Conservation (phyloP, 805 yeast species). For the Ogataea saltuana region DNA sequence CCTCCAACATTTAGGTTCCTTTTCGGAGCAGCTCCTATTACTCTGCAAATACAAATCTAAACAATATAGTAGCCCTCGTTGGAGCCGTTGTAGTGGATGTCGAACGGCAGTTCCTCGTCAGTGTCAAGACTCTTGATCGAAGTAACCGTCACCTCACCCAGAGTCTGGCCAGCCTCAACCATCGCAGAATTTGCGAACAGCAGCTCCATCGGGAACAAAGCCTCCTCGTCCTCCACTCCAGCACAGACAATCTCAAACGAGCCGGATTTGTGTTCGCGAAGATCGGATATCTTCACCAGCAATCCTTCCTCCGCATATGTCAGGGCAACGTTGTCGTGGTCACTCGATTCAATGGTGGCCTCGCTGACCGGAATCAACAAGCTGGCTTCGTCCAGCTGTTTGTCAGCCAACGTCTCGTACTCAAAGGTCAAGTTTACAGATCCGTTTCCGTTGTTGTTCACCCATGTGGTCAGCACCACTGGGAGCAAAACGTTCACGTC, state of each 20-base stretch:
- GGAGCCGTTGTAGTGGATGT: constrained; percentile 56
- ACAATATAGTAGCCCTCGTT: constrained; percentile 61
- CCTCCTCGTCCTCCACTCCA: constrained; percentile 69
- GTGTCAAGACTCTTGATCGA: constrained; percentile 55
- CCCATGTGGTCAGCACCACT: constrained; percentile 81
- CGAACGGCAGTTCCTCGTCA: constrained; percentile 62
- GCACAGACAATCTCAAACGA: constrained; percentile 79
- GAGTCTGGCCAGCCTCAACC: constrained; percentile 31
- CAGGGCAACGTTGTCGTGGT: constrained; percentile 54
- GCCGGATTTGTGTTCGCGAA: constrained; percentile 55
- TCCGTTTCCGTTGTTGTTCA: constrained; percentile 58
- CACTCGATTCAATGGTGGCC: constrained; percentile 54
- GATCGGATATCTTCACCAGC: constrained; percentile 58
- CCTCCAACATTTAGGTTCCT: not conserved
- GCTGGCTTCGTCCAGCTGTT: constrained; percentile 53
- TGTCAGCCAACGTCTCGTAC: constrained; percentile 66
- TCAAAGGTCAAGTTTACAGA: constrained; percentile 79
- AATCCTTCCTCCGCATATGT: constrained; percentile 69
- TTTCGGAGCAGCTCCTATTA: not conserved
- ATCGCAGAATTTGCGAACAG: constrained; percentile 48
- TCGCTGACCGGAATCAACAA: constrained; percentile 67
- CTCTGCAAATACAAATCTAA: not conserved
- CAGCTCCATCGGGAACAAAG: constrained; percentile 84
- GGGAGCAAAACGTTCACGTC: constrained; percentile 66
- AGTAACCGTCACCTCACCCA: constrained; percentile 65